Percentiles rank a stretch among this genome's conserved stretches.
Conservation (phyloP, 345 rosid genomes). For the Arabis alpina region DNA sequence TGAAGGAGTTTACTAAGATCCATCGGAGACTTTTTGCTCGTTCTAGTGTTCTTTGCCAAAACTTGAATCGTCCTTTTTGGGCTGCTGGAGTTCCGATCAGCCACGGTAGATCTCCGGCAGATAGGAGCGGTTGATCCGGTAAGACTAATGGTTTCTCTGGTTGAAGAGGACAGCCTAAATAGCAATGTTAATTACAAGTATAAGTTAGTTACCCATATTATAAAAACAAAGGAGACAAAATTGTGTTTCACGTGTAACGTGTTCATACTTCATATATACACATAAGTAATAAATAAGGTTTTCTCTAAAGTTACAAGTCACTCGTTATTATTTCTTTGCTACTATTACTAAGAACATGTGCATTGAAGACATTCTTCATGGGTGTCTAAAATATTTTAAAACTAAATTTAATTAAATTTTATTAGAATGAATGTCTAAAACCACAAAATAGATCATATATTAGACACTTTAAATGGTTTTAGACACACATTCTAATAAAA, state of each 20-base stretch:
- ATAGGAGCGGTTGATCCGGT: slow-evolving; percentile 52
- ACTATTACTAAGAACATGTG: too few relatives aligned
- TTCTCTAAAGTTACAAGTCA: neutral
- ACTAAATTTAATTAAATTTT: too few relatives aligned
- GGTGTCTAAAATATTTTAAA: too few relatives aligned
- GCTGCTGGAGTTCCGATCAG: slow-evolving; percentile 65
- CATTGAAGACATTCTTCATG: too few relatives aligned
- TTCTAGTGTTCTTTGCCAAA: slow-evolving; percentile 67
- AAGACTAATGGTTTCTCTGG: slow-evolving; percentile 34
- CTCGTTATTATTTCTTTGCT: neutral
- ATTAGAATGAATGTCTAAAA: too few relatives aligned
- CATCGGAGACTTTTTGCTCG: slow-evolving; percentile 58
- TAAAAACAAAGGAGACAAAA: neutral
- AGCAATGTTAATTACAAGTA: neutral
- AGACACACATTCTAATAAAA: too few relatives aligned
- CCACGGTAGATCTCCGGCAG: slow-evolving; percentile 78
- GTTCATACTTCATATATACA: neutral
- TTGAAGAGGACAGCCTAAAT: slow-evolving; percentile 57
- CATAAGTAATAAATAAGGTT: neutral
- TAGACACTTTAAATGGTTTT: too few relatives aligned
- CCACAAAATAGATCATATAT: too few relatives aligned
- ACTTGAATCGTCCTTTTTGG: slow-evolving; percentile 64
- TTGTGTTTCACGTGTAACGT: neutral
- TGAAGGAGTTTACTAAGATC: slow-evolving; percentile 69
- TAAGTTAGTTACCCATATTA: neutral